Conservation (phyloP, 192 early-diverging fungal species). For the Rhizophagus clarus region DNA sequence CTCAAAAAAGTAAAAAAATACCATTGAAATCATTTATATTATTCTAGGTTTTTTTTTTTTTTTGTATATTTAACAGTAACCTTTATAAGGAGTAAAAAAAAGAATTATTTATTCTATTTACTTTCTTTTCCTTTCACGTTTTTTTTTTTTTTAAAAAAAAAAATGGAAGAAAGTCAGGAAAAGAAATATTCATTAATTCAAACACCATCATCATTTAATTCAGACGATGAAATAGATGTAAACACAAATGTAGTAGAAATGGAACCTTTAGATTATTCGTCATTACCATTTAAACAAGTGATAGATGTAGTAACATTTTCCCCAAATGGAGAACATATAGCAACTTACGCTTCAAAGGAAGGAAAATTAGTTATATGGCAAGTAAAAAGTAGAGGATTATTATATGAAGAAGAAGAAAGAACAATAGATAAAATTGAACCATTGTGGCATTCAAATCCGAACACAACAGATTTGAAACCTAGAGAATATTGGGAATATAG, state of each 20-base stretch:
- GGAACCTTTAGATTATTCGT: not conserved
- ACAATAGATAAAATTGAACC: not conserved
- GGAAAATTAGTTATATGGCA: slow-evolving; percentile 8
- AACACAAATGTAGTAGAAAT: not conserved
- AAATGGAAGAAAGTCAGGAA: not conserved
- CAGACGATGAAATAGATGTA: not conserved
- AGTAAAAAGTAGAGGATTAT: not conserved
- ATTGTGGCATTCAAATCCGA: not conserved
- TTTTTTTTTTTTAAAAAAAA: too few relatives aligned
- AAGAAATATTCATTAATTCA: not conserved
- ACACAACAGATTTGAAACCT: not conserved
- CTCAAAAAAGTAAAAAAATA: too few relatives aligned
- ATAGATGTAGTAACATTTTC: slow-evolving; percentile 9
- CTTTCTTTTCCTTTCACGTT: too few relatives aligned
- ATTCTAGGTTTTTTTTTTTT: too few relatives aligned
- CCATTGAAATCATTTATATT: too few relatives aligned
- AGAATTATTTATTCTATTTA: too few relatives aligned
- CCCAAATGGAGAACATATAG: not conserved
- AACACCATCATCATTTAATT: not conserved
- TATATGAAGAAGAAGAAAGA: not conserved
- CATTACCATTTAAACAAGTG: not conserved
- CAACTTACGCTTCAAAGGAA: slow-evolving; percentile 8
- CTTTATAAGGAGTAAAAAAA: too few relatives aligned
- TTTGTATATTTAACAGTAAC: too few relatives aligned
- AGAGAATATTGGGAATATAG: slow-evolving; percentile 2